Evolutionary conservation across 495 filamentous ascomycete genomes (phyloP), one percentile per base, ranked within the genome.

Genomic region (Xylaria intraflava): DNA sequence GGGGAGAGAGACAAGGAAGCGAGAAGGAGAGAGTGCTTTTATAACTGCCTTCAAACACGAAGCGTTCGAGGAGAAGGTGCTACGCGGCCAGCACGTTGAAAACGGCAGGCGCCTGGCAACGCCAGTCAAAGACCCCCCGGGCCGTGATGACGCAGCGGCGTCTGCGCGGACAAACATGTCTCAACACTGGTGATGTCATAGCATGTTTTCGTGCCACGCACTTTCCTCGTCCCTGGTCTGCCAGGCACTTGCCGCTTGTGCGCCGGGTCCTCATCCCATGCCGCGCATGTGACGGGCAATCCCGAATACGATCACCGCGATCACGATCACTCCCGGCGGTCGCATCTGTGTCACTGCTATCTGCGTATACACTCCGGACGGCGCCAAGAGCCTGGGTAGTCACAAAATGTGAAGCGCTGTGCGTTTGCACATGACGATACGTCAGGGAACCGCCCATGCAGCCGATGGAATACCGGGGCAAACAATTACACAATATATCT

Each of bases 141-240:
- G 30, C 30, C 4, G 22, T 31, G 36, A 44, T 53, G 51, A 53
- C 51, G 51, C 46, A 16, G 42, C 20, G 42, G 51, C 51, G 51
- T 30, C 9, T 33, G 23, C 42, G 51, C 33, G 38, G 31, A 53
- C 51, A 31, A 39, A 53, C 43, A 46, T 31, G 51, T 7, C 11
- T 6, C 2, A 16, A 53, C n/a, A 30, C 22, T 12, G 14, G 22
- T 53, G 51, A 53, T 41, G 51, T 53, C 51, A 53, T 53, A 46
- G 42, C 16, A 17, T 6, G 6, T 2, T 22, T 33, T 7, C 16
- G 8, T 12, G 48, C 31, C 19, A 44, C 42, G 39, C 50, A 22
- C 11, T 8, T 0, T 23, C 36, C n/a, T n/a, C n/a, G n/a, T n/a
- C n/a, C n/a, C n/a, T n/a, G n/a, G 10, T 6, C 20, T 16, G 14